Evolutionary conservation across 2,329 filamentous ascomycete genomes (phyloP), one percentile per base, ranked within the genome.

Genomic region (Trichoderma hamatum): DNA sequence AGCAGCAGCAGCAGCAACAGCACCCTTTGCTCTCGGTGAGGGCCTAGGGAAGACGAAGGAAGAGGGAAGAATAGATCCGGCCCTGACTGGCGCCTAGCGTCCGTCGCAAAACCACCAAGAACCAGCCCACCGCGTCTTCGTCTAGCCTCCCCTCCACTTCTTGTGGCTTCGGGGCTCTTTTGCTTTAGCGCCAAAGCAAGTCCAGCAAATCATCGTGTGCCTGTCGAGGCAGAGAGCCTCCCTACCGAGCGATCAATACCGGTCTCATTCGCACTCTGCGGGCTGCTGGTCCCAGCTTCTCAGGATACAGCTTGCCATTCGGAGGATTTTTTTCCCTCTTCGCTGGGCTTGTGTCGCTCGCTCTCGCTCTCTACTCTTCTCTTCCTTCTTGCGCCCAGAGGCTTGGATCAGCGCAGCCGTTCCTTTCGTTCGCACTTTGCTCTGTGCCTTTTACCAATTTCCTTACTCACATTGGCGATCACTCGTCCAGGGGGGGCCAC

Each of bases 131-230:
- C 56, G 65, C 65, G 56, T 61, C 49, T 24, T 59, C 55, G 39
- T 51, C 55, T 61, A 52, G 65, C 55, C 43, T 67, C 65, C 55
- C 36, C 54, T 59, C 64, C 55, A 67, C 55, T 52, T 34, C 10
- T n/a, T 39, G 32, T 36, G 55, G 30, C 39, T 52, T 67, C 55
- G 55, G 65, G 26, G 56, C 55, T 60, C 43, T 61, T 56, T 67
- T 61, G 56, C 65, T 67, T 32, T 67, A 67, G 65, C 65, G 65
- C 65, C 55, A 54, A 59, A 28, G 26, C 46, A 3, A 26, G 59
- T n/a, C 39, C 65, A 67, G 65, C 65, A 67, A 67, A 67, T 60
- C 56, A 60, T 61, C 65, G 46, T 36, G 65, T 54, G 56, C 28
- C 52, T 34, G 56, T 34, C 28, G 26, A 60, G 52, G 34, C 62